Base-by-base conservation (phyloP, 495 filamentous ascomycete species). In the Trichoderma orchidacearum region DNA sequence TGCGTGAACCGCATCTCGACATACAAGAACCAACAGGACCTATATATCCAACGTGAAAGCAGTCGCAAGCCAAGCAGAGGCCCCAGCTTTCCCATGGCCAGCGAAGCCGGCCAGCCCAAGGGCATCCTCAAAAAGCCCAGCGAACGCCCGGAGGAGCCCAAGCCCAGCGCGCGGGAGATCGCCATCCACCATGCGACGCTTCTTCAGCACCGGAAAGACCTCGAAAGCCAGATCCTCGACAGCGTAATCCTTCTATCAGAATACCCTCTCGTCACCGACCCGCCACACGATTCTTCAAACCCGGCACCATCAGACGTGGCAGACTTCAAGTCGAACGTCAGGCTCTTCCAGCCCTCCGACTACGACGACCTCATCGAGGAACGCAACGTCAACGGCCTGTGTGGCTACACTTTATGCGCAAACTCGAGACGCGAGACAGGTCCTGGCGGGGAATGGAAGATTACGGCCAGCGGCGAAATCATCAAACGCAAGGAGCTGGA, bases 331-430 rank as follows among this genome's bases (percentile, higher is more conserved):
- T 51, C 68, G 0, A 72, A 79, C 1, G 61, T 97, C 18, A 60
- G 68, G 0, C 73, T 77, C n/a, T 96, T 96, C 71, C 85, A 87
- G 59, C 89, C 90, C 1, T 68, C 75, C 17, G 92, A 98, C 68
- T 95, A 91, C 72, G 87, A 95, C 61, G 83, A 85, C 58, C 67
- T 96, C 15, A 81, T 96, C 59, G 78, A 85, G 54, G 93, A 98
- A 69, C 84, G 93, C 58, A 92, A 92, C 62, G 85, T 86, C 61
- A 80, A 85, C 48, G 75, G 77, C 12, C 72, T 76, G 3, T 98
- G 93, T 70, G 92, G 90, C 0, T 97, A 96, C 67, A 69, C 80
- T 0, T 75, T 97, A 11, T 97, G 93, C 67, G 74, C 80, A 3
- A 68, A 71, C 3, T 71, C 76, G 21, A 77, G 81, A 55, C 66